These are phyloP conservation scores for Hymenoscyphus occultus DNA, from an alignment of 2,329 filamentous ascomycete genomes.

Conservation along the genomic window DNA sequence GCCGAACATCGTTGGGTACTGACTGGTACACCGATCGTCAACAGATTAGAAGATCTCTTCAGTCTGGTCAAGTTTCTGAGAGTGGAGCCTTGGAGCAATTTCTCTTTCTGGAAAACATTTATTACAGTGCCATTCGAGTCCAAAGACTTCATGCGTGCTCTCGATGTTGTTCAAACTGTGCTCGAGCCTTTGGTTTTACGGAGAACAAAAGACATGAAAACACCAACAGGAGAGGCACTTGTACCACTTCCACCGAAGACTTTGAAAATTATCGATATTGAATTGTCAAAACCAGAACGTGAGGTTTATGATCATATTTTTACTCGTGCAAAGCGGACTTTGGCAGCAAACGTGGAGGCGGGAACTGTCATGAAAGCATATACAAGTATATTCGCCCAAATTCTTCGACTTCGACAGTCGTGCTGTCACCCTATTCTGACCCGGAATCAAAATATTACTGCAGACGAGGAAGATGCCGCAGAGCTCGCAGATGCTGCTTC, in stretches of 20 bases:
- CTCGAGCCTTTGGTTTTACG: conserved; percentile 93
- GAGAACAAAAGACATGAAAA: conserved; percentile 97
- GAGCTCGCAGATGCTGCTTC: conserved; percentile 74
- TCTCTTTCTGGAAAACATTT: conserved; percentile 98
- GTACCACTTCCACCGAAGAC: conserved; percentile 79
- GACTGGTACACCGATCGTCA: conserved; percentile 95
- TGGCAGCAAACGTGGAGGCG: conserved; percentile 82
- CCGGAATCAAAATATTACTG: conserved; percentile 76
- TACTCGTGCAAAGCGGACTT: conserved; percentile 75
- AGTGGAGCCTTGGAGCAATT: conserved; percentile 97
- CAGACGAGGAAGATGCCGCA: conserved; percentile 82
- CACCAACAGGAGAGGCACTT: conserved; percentile 75
- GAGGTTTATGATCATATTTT: conserved; percentile 94
- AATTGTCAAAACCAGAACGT: conserved; percentile 78
- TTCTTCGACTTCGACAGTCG: conserved; percentile 84
- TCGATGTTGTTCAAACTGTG: conserved; percentile 96
- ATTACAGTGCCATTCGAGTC: conserved; percentile 97
- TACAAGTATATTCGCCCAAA: conserved; percentile 96
- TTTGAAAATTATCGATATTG: conserved; percentile 82
- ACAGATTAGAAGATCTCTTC: conserved; percentile 91
- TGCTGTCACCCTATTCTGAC: conserved; percentile 93
- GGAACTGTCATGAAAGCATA: conserved; percentile 94
- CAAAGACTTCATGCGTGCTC: conserved; percentile 85
- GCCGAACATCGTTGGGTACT: conserved; percentile 88
- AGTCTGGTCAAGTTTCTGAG: conserved; percentile 87